A percentile compares a stretch with the other conserved stretches of the same genome.
Conservation (phyloP, 805 yeast species). For the Saitoella complicata region DNA sequence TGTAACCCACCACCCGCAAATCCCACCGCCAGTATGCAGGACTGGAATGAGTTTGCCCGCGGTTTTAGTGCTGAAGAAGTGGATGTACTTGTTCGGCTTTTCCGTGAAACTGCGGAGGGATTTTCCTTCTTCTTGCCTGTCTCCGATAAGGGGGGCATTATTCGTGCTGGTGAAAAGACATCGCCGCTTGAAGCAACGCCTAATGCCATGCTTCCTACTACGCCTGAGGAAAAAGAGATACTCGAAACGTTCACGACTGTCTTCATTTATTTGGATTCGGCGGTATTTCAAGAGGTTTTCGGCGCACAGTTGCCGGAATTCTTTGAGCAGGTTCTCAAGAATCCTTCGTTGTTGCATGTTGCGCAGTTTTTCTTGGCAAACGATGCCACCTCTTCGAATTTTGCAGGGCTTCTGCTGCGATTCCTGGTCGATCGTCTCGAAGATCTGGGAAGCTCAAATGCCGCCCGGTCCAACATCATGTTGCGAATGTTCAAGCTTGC, state of each 20-base stretch:
- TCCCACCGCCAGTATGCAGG: constrained; percentile 32
- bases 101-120: constrained; percentile 72
- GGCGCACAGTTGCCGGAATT: constrained; percentile 63
- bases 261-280: constrained; percentile 84
- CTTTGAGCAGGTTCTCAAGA: constrained; percentile 62
- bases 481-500: constrained; percentile 79
- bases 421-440: constrained; percentile 59
- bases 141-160: constrained; percentile 14
- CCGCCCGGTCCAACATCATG: constrained; percentile 60
- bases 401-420: constrained; percentile 65
- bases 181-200: constrained; percentile 20
- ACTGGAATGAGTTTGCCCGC: constrained; percentile 78
- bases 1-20: constrained; percentile 67
- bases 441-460: constrained; percentile 66
- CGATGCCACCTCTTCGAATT: constrained; percentile 86
- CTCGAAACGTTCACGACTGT: constrained; percentile 93
- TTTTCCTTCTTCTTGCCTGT: constrained; percentile 52
- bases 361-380: constrained; percentile 90
- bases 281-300: constrained; percentile 85
- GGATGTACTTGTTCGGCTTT: constrained; percentile 53
- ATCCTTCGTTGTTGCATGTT: constrained; percentile 72
- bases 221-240: constrained; percentile 74
- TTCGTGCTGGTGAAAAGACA: constrained; percentile 14
- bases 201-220: constrained; percentile 12
- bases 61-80: constrained; percentile 75